phyloP scores from a whole-genome alignment of 208 protist species.

The Wallacemonas rigidus region DNA sequence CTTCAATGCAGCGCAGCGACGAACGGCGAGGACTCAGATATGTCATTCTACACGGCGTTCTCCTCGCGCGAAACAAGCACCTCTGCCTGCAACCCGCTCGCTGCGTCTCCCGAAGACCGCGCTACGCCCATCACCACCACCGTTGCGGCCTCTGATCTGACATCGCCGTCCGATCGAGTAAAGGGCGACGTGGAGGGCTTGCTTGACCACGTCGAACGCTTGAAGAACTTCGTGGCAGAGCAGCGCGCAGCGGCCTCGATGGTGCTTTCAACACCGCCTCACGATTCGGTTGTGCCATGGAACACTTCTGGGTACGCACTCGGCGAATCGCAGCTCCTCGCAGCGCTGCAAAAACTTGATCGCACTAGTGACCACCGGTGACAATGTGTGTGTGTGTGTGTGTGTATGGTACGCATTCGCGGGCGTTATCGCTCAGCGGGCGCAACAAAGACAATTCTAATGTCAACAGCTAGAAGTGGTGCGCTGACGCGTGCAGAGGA shows the following conservation, averaged over 20 bases:
- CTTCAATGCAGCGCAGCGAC: not conserved
- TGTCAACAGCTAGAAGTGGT: too few relatives aligned
- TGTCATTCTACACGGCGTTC: not conserved
- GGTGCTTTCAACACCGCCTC: not conserved
- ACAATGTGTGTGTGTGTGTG: not conserved
- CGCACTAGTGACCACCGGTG: not conserved
- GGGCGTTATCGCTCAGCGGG: too few relatives aligned
- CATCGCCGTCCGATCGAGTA: not conserved
- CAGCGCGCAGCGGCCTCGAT: not conserved
- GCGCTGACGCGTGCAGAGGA: too few relatives aligned
- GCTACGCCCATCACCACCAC: not conserved
- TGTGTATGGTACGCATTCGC: not conserved
- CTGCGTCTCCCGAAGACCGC: not conserved
- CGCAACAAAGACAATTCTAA: too few relatives aligned
- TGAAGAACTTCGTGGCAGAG: slow-evolving; percentile 13
- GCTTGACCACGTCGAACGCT: slow-evolving; percentile 11
- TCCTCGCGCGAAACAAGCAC: not conserved
- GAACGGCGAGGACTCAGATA: not conserved
- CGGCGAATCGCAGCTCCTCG: slow-evolving; percentile 8
- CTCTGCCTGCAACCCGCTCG: not conserved
- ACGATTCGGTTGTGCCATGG: not conserved
- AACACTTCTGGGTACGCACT: not conserved
- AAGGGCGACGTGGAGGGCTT: slow-evolving; percentile 14
- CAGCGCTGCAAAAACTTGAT: slow-evolving; percentile 7
- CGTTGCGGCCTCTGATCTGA: not conserved